Evolutionary conservation across 1,139 yeast species (phyloP), one percentile per base, ranked within the genome.

Genomic region (Kodamaea sp.): DNA sequence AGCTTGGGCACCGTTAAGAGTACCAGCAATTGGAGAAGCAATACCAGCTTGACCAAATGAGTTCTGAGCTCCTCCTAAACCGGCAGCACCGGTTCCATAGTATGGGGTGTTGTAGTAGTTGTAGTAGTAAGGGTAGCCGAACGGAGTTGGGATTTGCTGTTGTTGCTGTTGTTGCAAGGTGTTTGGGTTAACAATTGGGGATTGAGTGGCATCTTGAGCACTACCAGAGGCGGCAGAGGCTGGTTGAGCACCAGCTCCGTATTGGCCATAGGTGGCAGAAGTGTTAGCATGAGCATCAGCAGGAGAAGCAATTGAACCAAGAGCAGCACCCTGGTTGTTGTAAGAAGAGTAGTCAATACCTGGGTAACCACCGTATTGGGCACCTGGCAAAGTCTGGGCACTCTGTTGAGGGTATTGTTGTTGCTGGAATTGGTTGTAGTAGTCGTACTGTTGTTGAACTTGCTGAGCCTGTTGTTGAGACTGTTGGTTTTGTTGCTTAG

Each of bases 101-200:
- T 61, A 68, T 47, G 73, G 73, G 22, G 63, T 63, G 48, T 63
- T 64, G 52, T 68, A 68, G 51, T 66, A 68, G 53, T 68, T 55
- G 56, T 66, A 60, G 57, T 69, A 68, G 57, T 66, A 66, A 37
- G 75, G 74, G 57, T 69, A 69, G 20, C 66, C 73, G 46, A 61
- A 68, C 41, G 73, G 73, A 31, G 70, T 47, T 24, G 63, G 64
- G 19, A 53, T 47, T 37, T 47, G 55, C 22, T 36, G 31, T 24
- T 51, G 61, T 31, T 47, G 53, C 23, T 43, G 48, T 25, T 44
- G 50, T 39, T 50, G 57, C 35, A 50, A 50, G 34, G 51, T 53
- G 50, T 54, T 48, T 34, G 57, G 60, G 56, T 58, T 62, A 39
- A 53, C 57, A 25, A 56, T 47, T 31, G 67, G 65, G 9, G 63